phyloP scores from a whole-genome alignment of 345 rosid species.

The Moricandia moricandioides region DNA sequence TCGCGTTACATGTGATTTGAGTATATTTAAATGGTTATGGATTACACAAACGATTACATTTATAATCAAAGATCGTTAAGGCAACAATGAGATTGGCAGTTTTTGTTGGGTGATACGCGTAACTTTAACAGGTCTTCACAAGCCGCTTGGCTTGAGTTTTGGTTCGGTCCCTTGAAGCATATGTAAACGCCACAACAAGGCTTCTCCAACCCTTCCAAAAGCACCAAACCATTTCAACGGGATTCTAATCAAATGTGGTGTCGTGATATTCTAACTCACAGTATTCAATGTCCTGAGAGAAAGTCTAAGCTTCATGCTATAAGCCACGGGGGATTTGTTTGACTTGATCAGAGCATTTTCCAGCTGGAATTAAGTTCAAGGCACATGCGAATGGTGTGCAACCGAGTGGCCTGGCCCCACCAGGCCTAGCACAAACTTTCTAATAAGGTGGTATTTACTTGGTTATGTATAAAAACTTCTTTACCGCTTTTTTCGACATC shows the following conservation, averaged over 20 bases:
- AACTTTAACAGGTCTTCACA: constrained; percentile 50
- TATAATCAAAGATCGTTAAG: constrained; percentile 32
- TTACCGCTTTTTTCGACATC: too few species aligned
- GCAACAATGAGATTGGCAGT: constrained; percentile 39
- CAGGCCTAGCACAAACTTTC: too few species aligned
- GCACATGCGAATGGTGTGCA: constrained; percentile 63
- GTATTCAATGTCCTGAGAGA: constrained; percentile 34
- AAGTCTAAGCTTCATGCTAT: constrained; percentile 41
- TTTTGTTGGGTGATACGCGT: constrained; percentile 60
- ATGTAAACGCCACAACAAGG: constrained; percentile 53
- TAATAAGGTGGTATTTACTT: neutral
- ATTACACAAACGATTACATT: neutral
- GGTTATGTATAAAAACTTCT: neutral
- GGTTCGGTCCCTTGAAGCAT: constrained; percentile 31
- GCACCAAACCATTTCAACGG: neutral
- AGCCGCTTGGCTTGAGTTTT: neutral
- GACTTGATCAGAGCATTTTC: constrained; percentile 47
- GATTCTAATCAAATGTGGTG: constrained; percentile 30
- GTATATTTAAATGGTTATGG: too few species aligned
- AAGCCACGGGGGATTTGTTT: constrained; percentile 39
- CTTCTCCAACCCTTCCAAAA: constrained; percentile 42
- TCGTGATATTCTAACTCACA: constrained; percentile 24
- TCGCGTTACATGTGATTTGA: neutral
- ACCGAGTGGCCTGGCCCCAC: constrained; percentile 68
- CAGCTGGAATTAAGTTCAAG: constrained; percentile 36